Evolutionary conservation across 768 basidiomycete genomes (phyloP).

Genomic region (Cyclocybe cylindracea): DNA sequence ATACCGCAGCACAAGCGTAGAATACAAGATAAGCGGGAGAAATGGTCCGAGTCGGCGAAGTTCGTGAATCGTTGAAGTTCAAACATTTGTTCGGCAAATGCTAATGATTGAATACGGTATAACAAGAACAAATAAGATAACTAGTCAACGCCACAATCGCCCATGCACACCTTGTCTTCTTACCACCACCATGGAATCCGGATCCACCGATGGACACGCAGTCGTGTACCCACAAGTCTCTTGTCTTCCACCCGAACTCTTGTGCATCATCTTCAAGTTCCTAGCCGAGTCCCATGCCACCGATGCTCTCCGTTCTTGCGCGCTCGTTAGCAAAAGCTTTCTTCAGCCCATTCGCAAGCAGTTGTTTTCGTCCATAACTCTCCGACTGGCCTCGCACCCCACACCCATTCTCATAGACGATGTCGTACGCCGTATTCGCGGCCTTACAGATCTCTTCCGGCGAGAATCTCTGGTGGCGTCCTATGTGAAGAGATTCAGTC

Average conservation of each 20-base stretch:
- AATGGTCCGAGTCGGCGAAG: too few relatives aligned
- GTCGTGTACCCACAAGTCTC: too few relatives aligned
- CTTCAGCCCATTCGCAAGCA: slow-evolving; percentile 6
- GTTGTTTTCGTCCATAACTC: slow-evolving; percentile 12
- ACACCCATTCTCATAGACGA: slow-evolving; percentile 14
- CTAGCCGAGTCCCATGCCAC: slow-evolving; percentile 8
- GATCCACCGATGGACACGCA: too few relatives aligned
- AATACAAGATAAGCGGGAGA: too few relatives aligned
- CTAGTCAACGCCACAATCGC: too few relatives aligned
- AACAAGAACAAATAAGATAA: too few relatives aligned
- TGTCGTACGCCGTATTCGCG: slow-evolving; percentile 16
- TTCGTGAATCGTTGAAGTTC: too few relatives aligned
- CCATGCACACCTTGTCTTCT: too few relatives aligned
- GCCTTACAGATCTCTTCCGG: slow-evolving; percentile 14
- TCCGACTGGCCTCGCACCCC: slow-evolving; percentile 12
- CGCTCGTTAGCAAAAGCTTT: slow-evolving; percentile 10
- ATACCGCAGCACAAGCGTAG: too few relatives aligned
- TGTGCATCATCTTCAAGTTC: slow-evolving; percentile 14
- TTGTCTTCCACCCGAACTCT: slow-evolving; percentile 14
- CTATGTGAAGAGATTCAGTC: slow-evolving; percentile 11
- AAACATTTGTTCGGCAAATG: too few relatives aligned
- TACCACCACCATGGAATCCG: too few relatives aligned
- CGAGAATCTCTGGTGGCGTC: slow-evolving; percentile 6
- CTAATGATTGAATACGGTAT: too few relatives aligned
- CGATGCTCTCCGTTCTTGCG: slow-evolving; percentile 10